Conservation (phyloP, 352 stramenopile genomes). For the Phytophthora sp. region DNA sequence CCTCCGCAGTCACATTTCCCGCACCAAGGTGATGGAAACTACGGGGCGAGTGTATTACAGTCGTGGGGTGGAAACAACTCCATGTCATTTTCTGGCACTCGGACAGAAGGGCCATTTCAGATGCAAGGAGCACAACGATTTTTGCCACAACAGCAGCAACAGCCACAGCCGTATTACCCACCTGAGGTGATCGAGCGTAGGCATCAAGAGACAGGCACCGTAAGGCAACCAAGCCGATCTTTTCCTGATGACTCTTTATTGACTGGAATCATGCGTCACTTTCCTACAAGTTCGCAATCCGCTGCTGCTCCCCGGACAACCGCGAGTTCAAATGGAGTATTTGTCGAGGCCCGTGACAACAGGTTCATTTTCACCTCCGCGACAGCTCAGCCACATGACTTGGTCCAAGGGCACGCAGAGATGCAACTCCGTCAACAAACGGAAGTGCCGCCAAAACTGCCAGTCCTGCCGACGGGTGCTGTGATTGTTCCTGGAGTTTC, state of each 20-base stretch:
- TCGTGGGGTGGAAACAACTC: conserved; percentile 7
- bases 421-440: neutral
- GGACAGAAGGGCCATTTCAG: conserved; percentile 2
- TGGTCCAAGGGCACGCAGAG: neutral
- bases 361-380: neutral
- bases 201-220: neutral
- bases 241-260: conserved; percentile 18
- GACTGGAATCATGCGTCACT: conserved; percentile 15
- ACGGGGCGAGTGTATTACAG: neutral
- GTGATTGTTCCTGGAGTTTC: conserved; percentile 38
- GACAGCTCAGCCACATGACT: neutral
- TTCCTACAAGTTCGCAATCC: neutral
- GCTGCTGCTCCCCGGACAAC: neutral
- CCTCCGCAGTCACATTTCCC: conserved; percentile 16
- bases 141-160: conserved; percentile 10
- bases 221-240: neutral
- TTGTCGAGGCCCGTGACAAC: neutral
- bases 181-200: neutral
- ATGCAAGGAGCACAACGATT: conserved; percentile 1
- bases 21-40: conserved; percentile 1
- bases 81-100: conserved; percentile 4
- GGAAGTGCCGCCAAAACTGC: conserved; percentile 1
- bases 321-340: neutral
- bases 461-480: conserved; percentile 21
- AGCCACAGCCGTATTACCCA: conserved; percentile 14